phyloP scores from a whole-genome alignment of 23 red algal genomes.

The Gracilaria vermiculophylla region DNA sequence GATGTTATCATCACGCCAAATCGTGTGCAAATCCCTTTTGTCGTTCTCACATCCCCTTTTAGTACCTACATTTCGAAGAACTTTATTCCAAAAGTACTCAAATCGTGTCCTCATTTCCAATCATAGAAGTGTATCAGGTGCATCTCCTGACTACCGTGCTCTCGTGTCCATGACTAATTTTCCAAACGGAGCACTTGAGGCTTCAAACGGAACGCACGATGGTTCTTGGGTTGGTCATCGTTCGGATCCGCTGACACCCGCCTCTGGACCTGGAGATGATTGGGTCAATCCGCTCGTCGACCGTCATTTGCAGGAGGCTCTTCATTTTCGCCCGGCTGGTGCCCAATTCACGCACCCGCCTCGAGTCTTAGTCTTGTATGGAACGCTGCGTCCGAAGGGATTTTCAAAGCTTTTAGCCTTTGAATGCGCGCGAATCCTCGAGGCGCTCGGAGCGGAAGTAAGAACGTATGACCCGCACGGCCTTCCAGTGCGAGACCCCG shows the following conservation, averaged over 20 bases:
- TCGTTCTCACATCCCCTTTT: background rate
- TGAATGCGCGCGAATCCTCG: slow-evolving; percentile 66
- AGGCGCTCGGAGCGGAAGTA: slow-evolving; percentile 62
- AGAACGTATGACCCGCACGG: slow-evolving; percentile 64
- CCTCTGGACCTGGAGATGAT: slow-evolving; percentile 47
- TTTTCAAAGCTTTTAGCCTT: slow-evolving; percentile 67
- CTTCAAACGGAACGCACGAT: slow-evolving; percentile 15
- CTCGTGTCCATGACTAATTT: background rate
- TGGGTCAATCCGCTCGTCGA: slow-evolving; percentile 40
- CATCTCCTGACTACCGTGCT: background rate
- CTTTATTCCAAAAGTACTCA: background rate
- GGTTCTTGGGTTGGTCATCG: slow-evolving; percentile 28
- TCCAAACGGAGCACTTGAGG: background rate
- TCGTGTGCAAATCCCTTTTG: background rate
- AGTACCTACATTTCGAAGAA: background rate
- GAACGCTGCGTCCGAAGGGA: slow-evolving; percentile 48
- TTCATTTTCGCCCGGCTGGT: slow-evolving; percentile 39
- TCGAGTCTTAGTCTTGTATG: slow-evolving; percentile 73
- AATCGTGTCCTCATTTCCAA: background rate
- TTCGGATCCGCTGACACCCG: slow-evolving; percentile 23
- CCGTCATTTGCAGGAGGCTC: background rate
- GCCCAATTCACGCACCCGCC: slow-evolving; percentile 36
- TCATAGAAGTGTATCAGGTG: background rate
- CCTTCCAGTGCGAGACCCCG: slow-evolving; percentile 68
- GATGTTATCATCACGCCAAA: background rate